Conservation (phyloP, 306 rosid genomes). For the Alnus glutinosa region DNA sequence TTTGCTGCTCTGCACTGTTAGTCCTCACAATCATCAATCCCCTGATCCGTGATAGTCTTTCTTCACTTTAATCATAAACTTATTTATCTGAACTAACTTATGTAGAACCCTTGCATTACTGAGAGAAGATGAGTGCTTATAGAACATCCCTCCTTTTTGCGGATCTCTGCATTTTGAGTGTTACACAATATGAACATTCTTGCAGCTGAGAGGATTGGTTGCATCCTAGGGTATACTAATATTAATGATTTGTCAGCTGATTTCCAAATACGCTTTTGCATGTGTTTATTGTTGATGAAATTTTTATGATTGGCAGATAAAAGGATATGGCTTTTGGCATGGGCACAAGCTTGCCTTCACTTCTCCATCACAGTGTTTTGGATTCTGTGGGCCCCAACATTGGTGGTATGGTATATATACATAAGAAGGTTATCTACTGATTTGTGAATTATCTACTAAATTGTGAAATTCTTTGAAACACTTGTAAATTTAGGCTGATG, state of each 20-base stretch:
- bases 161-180: neutral
- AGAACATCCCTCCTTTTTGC: neutral
- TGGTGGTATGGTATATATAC: constrained; percentile 69
- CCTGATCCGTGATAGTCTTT: neutral
- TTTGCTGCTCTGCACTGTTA: neutral
- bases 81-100: neutral
- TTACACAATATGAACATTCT: neutral
- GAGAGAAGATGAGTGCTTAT: neutral
- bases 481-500: constrained; percentile 76
- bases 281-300: constrained; percentile 18
- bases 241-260: constrained; percentile 1
- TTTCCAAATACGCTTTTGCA: neutral
- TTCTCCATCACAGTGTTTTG: constrained; percentile 78
- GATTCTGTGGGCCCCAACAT: constrained; percentile 96
- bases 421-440: neutral
- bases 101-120: neutral
- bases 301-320: constrained; percentile 68
- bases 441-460: neutral
- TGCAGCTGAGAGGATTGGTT: neutral
- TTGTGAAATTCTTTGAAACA: constrained; percentile 14
- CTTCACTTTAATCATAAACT: neutral
- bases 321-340: constrained; percentile 87
- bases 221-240: neutral
- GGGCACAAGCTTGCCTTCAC: constrained; percentile 91
- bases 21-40: neutral